Evolutionary conservation across 805 yeast genomes (phyloP), one percentile per base, ranked within the genome.

Genomic region (Barnettozyma pratensis): DNA sequence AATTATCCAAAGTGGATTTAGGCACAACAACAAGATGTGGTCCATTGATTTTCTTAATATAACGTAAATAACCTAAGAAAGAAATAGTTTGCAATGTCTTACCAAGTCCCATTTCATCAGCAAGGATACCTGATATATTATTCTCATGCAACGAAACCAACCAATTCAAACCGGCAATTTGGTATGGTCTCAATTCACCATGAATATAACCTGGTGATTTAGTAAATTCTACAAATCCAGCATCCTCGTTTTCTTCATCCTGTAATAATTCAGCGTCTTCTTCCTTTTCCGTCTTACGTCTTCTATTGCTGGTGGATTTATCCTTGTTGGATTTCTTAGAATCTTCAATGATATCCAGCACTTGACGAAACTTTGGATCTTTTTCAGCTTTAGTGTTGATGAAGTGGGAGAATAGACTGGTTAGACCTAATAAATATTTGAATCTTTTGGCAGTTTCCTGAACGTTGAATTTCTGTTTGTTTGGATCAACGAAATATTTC

Each of bases 21-120:
- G 95, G 95, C 3, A 85, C 86, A 58, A 86, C 77, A 19, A 86
- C 83, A 52, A 86, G 70, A 62, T 81, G 87, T 3, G 95, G 95
- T 3, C 94, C 94, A 37, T 72, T 73, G 31, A 77, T 71, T 32
- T 76, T 70, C 54, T 75, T 79, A 47, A 80, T 64, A 59, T 79
- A 84, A 52, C 94, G 72, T 39, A 86, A 67, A 60, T 82, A 86
- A 2, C 92, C 92, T 41, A 86, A 65, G 47, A 60, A 60, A 12
- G 92, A 79, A 54, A 86, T 85, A 0, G 92, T 86, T 64, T 86
- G 94, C 49, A 86, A 68, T 4, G 94, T 86, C 62, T 86, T 86
- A 56, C 94, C 94, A 52, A 86, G 67, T 2, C 94, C 94, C 94
- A 86, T 86, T 67, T 86, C 94, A 66, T 86, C 94, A 1, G 94